Base-by-base conservation (phyloP, 2,329 filamentous ascomycete species). In the Orbilia javanica region DNA sequence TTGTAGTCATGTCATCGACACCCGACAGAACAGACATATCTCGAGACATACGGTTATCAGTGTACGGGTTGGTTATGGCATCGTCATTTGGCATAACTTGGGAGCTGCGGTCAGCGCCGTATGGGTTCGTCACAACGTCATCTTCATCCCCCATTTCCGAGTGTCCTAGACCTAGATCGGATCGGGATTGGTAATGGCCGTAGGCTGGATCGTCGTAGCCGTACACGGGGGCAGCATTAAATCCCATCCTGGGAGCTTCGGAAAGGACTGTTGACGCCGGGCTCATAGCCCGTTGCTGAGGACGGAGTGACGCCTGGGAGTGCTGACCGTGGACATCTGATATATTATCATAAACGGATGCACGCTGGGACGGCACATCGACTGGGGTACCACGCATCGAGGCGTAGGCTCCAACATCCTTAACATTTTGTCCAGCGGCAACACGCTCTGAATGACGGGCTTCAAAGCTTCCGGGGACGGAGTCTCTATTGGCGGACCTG, bases 61-160 rank as follows among this genome's bases (percentile, higher is more conserved):
- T 78, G 34, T 78, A 78, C n/a, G 74, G 74, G 15, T 78, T 78
- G 34, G 74, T 78, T 10, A 78, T 78, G 34, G 76, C 63, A 67
- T 81, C 79, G 69, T 85, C 84, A 63, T 74, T 78, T 20, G 74
- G 42, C 42, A 78, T 60, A 25, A 74, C 64, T 36, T 70, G 68
- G 6, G 75, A 79, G 31, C 55, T 74, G 46, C 75, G 63, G 29
- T 79, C 70, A 18, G 44, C 75, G 22, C 75, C 87, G 0, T 94
- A 97, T 2, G 93, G 93, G 82, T 96, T 96, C 18, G 94, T 97
- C 53, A 90, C 90, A 15, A 93, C 88, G 79, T 96, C 93, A n/a
- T 70, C 84, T 34, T 89, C 88, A 13, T 88, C 86, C 76, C 86
- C 70, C 25, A 66, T 36, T n/a, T 79, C 75, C 10, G 75, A 79